phyloP scores from a whole-genome alignment of 768 basidiomycete genomes.

The Mycena polygramma region DNA sequence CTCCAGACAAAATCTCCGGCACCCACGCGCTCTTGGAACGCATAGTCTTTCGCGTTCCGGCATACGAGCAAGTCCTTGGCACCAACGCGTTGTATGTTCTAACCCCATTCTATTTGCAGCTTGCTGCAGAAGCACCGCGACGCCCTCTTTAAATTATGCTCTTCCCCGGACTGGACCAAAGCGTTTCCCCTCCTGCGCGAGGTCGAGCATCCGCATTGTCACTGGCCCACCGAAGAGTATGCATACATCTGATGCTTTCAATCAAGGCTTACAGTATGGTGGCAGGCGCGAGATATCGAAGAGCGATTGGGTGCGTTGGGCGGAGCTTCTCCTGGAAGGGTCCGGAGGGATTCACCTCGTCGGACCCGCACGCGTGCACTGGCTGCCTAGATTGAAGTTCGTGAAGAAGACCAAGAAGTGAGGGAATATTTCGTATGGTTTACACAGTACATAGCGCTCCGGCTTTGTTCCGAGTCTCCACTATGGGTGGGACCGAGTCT shows the following conservation, averaged over 20 bases:
- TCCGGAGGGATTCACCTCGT: conserved; percentile 1
- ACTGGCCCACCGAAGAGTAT: conserved; percentile 18
- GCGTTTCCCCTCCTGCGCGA: conserved; percentile 18
- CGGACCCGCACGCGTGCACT: background rate
- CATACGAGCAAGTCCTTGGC: background rate
- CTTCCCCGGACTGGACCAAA: background rate
- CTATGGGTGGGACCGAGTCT: too few relatives aligned
- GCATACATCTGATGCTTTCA: background rate
- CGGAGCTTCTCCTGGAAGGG: conserved; percentile 7
- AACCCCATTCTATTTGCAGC: background rate
- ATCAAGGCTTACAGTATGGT: too few relatives aligned
- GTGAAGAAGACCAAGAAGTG: background rate
- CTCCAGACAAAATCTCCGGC: background rate
- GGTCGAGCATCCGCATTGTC: conserved; percentile 6
- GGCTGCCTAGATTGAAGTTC: conserved; percentile 18
- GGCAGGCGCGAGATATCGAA: conserved; percentile 14
- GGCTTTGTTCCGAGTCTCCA: too few relatives aligned
- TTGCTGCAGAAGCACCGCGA: background rate
- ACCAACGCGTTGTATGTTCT: too few relatives aligned
- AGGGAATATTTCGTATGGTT: too few relatives aligned
- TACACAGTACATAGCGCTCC: too few relatives aligned
- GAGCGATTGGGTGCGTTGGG: conserved; percentile 14
- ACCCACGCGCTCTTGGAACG: background rate
- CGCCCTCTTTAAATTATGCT: background rate
- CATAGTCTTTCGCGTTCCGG: background rate